phyloP scores from a whole-genome alignment of 148 eudicot genomes.

The Selenicereus undatus region DNA sequence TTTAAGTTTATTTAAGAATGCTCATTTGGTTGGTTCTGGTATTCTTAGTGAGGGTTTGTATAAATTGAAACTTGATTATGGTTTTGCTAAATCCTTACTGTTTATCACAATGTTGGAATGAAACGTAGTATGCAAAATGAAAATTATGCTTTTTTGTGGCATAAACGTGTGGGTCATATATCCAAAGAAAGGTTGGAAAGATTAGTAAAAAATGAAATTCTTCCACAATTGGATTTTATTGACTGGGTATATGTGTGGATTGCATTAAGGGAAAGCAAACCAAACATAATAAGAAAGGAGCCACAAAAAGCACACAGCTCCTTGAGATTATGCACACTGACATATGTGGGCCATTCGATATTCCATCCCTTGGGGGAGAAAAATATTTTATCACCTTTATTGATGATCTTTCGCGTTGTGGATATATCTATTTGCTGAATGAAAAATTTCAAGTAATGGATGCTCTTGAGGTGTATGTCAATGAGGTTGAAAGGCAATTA shows the following conservation, averaged over 20 bases:
- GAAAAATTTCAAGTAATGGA: slow-evolving; percentile 24
- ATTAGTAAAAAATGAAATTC: slow-evolving; percentile 21
- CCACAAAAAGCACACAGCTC: slow-evolving; percentile 26
- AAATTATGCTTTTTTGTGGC: slow-evolving; percentile 21
- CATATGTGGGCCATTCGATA: neutral
- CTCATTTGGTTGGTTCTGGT: slow-evolving; percentile 12
- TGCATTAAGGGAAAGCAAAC: slow-evolving; percentile 28
- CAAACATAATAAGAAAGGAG: slow-evolving; percentile 25
- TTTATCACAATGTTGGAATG: slow-evolving; percentile 8
- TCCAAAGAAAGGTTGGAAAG: slow-evolving; percentile 20
- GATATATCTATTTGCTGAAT: slow-evolving; percentile 17
- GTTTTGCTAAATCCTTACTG: slow-evolving; percentile 15
- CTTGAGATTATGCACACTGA: slow-evolving; percentile 24
- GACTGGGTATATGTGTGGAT: slow-evolving; percentile 24
- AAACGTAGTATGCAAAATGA: slow-evolving; percentile 23
- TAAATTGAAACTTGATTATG: slow-evolving; percentile 19
- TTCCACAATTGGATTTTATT: slow-evolving; percentile 19
- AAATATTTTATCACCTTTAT: slow-evolving; percentile 23
- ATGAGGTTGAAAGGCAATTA: slow-evolving; percentile 4
- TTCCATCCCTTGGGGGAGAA: slow-evolving; percentile 13
- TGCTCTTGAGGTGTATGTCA: slow-evolving; percentile 3
- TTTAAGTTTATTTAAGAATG: slow-evolving; percentile 20
- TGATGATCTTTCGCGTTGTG: slow-evolving; percentile 23
- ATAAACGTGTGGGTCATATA: slow-evolving; percentile 10
- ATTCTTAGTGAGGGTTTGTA: slow-evolving; percentile 16